A percentile compares a stretch with the other conserved stretches of the same genome.
Conservation (phyloP, 345 rosid genomes). For the Leavenworthia alabamica region DNA sequence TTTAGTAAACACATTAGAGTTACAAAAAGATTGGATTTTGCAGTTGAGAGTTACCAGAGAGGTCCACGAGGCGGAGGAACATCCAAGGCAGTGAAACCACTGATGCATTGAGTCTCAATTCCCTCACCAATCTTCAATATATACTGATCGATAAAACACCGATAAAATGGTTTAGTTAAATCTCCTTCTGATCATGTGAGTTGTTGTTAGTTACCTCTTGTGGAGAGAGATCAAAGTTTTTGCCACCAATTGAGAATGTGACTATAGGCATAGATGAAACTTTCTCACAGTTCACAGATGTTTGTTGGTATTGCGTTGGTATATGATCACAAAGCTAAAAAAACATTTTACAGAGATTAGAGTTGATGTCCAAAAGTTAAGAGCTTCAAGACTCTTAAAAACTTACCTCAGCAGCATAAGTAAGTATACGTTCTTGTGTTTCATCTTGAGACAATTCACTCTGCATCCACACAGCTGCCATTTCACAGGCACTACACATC, state of each 20-base stretch:
- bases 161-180: neutral
- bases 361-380: neutral
- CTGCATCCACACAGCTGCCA: conserved; percentile 91
- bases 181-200: conserved; percentile 4
- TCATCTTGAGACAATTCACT: conserved; percentile 56
- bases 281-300: conserved; percentile 57
- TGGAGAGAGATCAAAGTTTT: conserved; percentile 66
- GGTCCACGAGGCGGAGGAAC: conserved; percentile 63
- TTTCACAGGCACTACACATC: conserved; percentile 71
- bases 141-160: conserved; percentile 33
- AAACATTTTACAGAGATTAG: neutral
- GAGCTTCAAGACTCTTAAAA: neutral
- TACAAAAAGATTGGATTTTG: neutral
- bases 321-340: conserved; percentile 73
- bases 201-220: conserved; percentile 63
- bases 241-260: conserved; percentile 72
- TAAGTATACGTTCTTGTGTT: conserved; percentile 62
- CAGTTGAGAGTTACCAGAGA: conserved; percentile 38
- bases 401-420: conserved; percentile 65
- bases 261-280: conserved; percentile 67
- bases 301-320: conserved; percentile 81
- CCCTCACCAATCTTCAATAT: conserved; percentile 55
- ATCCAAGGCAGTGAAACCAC: conserved; percentile 56
- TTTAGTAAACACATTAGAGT: neutral
- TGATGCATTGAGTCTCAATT: conserved; percentile 42